Evolutionary conservation across 176 grass and related monocot genomes (phyloP).

Genomic region (Carex myosuroides): DNA sequence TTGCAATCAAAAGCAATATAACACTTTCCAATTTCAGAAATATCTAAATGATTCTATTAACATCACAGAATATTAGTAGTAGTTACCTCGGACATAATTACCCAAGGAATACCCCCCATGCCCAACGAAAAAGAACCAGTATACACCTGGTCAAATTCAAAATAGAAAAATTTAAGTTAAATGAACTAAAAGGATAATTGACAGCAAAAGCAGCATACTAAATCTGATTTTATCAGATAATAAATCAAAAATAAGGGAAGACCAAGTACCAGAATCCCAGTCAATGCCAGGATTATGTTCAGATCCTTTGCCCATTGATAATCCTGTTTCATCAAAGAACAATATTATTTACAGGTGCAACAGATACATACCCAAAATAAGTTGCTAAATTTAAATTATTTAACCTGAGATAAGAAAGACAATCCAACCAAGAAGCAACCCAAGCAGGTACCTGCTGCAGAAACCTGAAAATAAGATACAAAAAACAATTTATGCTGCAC

Average conservation of each 20-base stretch:
- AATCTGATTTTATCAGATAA: not conserved
- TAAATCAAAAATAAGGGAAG: conserved; percentile 1
- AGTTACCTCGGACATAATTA: conserved; percentile 85
- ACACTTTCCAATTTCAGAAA: not conserved
- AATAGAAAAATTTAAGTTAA: conserved; percentile 12
- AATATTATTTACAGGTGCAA: not conserved
- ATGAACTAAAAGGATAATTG: not conserved
- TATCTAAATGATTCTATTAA: not conserved
- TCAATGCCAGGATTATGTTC: conserved; percentile 43
- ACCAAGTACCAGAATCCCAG: conserved; percentile 53
- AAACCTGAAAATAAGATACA: conserved; percentile 39
- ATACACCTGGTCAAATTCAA: conserved; percentile 35
- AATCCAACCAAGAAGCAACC: conserved; percentile 68
- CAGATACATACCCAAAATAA: not conserved
- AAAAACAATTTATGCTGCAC: not conserved
- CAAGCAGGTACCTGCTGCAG: conserved; percentile 71
- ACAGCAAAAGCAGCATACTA: not conserved
- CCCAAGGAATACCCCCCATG: conserved; percentile 86
- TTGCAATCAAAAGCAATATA: conserved; percentile 3
- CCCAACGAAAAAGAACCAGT: conserved; percentile 74
- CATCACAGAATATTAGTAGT: not conserved
- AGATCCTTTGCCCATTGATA: conserved; percentile 42
- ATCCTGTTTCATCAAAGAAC: conserved; percentile 31
- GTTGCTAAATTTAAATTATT: not conserved
- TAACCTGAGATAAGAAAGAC: conserved; percentile 68